These are phyloP conservation scores for Oryza nivara DNA, from an alignment of 176 grass and related monocot genomes.

Conservation along the genomic window DNA sequence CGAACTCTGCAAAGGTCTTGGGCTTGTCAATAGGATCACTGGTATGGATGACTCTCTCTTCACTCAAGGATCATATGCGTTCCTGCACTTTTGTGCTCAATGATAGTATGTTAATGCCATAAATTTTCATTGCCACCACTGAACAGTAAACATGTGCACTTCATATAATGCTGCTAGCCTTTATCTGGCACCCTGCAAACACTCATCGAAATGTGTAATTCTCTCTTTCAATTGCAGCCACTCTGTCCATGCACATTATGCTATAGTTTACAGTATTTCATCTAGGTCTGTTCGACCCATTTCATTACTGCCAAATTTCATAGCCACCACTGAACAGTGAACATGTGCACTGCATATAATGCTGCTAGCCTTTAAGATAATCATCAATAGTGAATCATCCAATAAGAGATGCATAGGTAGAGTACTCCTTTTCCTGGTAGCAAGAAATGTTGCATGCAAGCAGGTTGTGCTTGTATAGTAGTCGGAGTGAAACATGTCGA, in stretches of 20 bases:
- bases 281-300: background rate
- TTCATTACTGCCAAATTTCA: background rate
- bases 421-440: background rate
- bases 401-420: background rate
- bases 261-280: background rate
- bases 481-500: background rate
- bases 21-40: slow-evolving; percentile 32
- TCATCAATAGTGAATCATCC: background rate
- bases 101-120: slow-evolving; percentile 19
- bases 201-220: too few species aligned
- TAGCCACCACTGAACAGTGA: slow-evolving; percentile 10
- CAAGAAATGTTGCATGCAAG: background rate
- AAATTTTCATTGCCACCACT: background rate
- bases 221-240: background rate
- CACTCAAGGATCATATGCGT: slow-evolving; percentile 3
- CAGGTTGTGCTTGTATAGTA: background rate
- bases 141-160: slow-evolving; percentile 1
- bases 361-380: background rate
- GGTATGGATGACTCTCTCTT: slow-evolving; percentile 24
- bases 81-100: slow-evolving; percentile 8
- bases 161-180: background rate
- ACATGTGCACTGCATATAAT: background rate
- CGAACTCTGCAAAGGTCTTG: slow-evolving; percentile 36
- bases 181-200: background rate
- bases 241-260: background rate